Conservation (phyloP, 2,329 filamentous ascomycete genomes). For the Trichoderma gracile region DNA sequence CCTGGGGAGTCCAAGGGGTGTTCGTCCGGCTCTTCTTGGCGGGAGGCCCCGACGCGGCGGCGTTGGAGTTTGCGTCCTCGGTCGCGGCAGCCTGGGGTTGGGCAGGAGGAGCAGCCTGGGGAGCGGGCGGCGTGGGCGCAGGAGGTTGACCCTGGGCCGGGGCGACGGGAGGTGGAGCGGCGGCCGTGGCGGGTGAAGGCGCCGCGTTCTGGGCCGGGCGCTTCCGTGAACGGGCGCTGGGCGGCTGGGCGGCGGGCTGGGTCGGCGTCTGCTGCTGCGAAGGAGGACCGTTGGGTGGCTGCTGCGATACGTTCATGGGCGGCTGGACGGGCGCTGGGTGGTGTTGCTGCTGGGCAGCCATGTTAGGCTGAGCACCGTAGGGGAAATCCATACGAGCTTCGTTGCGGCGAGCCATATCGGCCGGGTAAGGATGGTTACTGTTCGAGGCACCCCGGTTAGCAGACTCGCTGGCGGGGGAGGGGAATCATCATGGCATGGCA, state of each 20-base stretch:
- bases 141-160: slow-evolving; percentile 39
- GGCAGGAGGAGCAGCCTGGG: slow-evolving; percentile 35
- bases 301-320: slow-evolving; percentile 49
- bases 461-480: slow-evolving; percentile 32
- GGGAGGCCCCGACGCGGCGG: slow-evolving; percentile 50
- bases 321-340: slow-evolving; percentile 45
- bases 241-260: slow-evolving; percentile 42
- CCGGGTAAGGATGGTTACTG: slow-evolving; percentile 52
- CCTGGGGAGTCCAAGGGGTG: slow-evolving; percentile 94
- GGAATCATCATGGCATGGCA: slow-evolving; percentile 34
- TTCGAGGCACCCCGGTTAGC: slow-evolving; percentile 36
- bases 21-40: slow-evolving; percentile 97
- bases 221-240: slow-evolving; percentile 43
- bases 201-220: slow-evolving; percentile 44
- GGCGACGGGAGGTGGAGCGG: slow-evolving; percentile 38
- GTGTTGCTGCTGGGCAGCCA: slow-evolving; percentile 42
- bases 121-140: slow-evolving; percentile 34
- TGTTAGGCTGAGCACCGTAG: slow-evolving; percentile 44
- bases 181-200: slow-evolving; percentile 41
- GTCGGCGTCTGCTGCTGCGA: slow-evolving; percentile 43
- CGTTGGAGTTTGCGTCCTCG: slow-evolving; percentile 38
- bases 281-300: slow-evolving; percentile 38
- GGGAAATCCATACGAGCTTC: slow-evolving; percentile 46
- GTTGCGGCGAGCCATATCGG: slow-evolving; percentile 51
- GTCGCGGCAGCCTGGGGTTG: slow-evolving; percentile 34